Evolutionary conservation across 768 basidiomycete genomes (phyloP).

Genomic region (Suillus brevipes): DNA sequence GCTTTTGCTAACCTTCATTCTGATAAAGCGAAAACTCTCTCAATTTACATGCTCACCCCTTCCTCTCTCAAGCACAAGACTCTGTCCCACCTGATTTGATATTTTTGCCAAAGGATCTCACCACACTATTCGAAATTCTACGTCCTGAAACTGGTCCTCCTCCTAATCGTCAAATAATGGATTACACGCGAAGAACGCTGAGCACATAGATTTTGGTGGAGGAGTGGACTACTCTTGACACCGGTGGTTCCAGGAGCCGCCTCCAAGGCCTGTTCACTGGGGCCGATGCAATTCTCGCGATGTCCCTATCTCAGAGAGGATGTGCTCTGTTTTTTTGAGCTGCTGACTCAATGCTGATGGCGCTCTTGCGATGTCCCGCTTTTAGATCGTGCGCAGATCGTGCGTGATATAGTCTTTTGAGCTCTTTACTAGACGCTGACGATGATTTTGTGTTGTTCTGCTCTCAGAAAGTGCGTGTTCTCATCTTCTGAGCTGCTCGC

Average conservation of each 20-base stretch:
- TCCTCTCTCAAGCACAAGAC: conserved; percentile 17
- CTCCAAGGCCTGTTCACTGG: conserved; percentile 49
- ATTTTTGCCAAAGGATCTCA: conserved; percentile 33
- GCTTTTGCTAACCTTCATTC: not conserved
- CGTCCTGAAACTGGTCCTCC: conserved; percentile 33
- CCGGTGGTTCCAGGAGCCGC: conserved; percentile 74
- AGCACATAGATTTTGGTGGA: conserved; percentile 74
- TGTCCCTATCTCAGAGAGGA: too few species aligned
- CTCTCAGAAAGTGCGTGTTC: too few species aligned
- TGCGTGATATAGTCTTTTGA: too few species aligned
- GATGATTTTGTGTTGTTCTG: too few species aligned
- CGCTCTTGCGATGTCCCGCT: too few species aligned
- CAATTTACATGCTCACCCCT: conserved; percentile 28
- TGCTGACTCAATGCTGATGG: too few species aligned
- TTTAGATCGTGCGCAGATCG: too few species aligned
- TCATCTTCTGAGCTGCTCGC: too few species aligned
- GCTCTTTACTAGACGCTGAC: too few species aligned
- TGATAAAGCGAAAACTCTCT: conserved; percentile 19
- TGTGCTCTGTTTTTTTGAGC: too few species aligned
- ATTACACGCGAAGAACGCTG: conserved; percentile 61
- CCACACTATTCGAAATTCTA: conserved; percentile 30
- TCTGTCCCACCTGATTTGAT: conserved; percentile 25
- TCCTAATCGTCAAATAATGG: conserved; percentile 39
- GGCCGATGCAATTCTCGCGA: too few species aligned
- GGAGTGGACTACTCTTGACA: conserved; percentile 70